Conservation (phyloP, 345 rosid species). For the Sisymbrium irio region DNA sequence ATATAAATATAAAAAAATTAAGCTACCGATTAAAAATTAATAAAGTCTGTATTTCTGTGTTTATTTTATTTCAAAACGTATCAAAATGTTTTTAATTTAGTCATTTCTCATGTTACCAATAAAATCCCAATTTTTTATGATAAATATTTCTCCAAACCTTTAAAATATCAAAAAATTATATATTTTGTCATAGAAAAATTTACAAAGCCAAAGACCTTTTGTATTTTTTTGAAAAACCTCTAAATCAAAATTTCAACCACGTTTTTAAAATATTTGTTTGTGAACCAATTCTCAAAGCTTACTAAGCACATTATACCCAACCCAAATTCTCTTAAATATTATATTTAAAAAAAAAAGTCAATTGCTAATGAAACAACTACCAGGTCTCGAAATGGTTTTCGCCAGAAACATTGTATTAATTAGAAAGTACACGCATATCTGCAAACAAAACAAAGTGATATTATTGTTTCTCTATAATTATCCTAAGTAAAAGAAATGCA, state of each 20-base stretch:
- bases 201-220: too few relatives aligned
- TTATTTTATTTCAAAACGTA: too few relatives aligned
- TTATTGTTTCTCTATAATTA: not conserved
- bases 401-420: not conserved
- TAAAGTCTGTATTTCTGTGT: too few relatives aligned
- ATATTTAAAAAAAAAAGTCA: not conserved
- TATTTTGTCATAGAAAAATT: not conserved
- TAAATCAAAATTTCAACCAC: too few relatives aligned
- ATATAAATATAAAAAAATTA: too few relatives aligned
- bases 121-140: not conserved
- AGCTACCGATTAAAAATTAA: too few relatives aligned
- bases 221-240: not conserved
- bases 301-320: not conserved
- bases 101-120: too few relatives aligned
- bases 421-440: not conserved
- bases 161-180: not conserved
- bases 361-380: not conserved
- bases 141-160: not conserved
- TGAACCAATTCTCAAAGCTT: not conserved
- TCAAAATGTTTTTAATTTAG: too few relatives aligned
- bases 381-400: constrained; percentile 7
- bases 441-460: not conserved
- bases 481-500: not conserved
- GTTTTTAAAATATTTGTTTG: too few relatives aligned
- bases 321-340: not conserved